Evolutionary conservation across 495 filamentous ascomycete species (phyloP).

Genomic region (Xylaria palmicola): DNA sequence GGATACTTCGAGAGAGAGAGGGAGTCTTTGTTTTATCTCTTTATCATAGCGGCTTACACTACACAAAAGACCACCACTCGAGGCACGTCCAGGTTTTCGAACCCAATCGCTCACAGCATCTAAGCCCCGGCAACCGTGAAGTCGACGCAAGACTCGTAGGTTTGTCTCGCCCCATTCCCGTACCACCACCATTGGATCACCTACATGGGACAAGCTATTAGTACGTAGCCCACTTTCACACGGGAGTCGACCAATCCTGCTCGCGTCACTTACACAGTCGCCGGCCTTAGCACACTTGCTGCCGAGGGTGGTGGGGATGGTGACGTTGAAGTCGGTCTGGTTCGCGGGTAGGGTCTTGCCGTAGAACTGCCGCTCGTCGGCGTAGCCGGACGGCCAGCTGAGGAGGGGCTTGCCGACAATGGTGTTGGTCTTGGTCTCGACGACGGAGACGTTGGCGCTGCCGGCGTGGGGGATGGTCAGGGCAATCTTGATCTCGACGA

Average conservation of each 20-base stretch:
- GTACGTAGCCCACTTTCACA: neutral
- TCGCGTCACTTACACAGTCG: constrained; percentile 48
- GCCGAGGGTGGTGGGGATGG: constrained; percentile 58
- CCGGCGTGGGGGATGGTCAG: constrained; percentile 60
- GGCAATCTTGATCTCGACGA: constrained; percentile 54
- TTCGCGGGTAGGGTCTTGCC: constrained; percentile 55
- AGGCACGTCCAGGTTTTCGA: neutral
- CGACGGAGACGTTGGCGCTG: constrained; percentile 67
- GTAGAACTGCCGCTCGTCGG: constrained; percentile 46
- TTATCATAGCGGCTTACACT: neutral
- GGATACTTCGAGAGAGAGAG: neutral
- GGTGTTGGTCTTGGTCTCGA: constrained; percentile 59
- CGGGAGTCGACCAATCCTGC: neutral
- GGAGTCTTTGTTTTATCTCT: neutral
- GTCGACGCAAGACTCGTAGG: constrained; percentile 72
- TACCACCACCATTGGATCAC: constrained; percentile 72
- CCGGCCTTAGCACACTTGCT: constrained; percentile 58
- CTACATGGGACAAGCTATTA: constrained; percentile 25
- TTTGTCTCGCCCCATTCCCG: constrained; percentile 64
- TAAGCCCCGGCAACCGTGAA: constrained; percentile 52
- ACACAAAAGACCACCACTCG: neutral
- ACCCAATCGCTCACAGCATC: neutral
- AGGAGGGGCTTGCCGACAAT: constrained; percentile 57
- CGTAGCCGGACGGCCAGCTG: constrained; percentile 50
- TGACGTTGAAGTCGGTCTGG: constrained; percentile 64